A percentile compares a stretch with the other conserved stretches of the same genome.
phyloP scores from a whole-genome alignment of 2,329 filamentous ascomycete species.

The Penicillium sp. region DNA sequence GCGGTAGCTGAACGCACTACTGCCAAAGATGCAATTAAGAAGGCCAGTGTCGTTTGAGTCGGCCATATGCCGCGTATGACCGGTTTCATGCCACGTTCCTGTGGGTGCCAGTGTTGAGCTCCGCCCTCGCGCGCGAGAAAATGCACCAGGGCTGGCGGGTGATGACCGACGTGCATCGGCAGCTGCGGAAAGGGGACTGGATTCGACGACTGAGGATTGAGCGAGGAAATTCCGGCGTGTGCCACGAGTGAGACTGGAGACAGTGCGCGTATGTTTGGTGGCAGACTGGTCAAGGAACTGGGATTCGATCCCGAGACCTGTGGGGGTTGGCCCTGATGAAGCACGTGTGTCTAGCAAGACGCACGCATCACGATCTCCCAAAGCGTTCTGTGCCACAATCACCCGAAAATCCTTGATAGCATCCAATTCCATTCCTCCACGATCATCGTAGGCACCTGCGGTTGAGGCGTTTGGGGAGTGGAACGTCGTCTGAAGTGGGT shows the following conservation, averaged over 20 bases:
- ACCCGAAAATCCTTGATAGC: conserved; percentile 46
- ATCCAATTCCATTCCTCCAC: conserved; percentile 47
- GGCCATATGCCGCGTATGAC: conserved; percentile 38
- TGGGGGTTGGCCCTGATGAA: conserved; percentile 26
- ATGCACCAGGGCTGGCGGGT: conserved; percentile 37
- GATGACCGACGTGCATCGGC: conserved; percentile 34
- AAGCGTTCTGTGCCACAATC: conserved; percentile 49
- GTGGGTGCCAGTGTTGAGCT: conserved; percentile 46
- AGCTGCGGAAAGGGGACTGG: conserved; percentile 33
- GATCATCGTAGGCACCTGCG: conserved; percentile 47
- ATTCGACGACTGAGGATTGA: conserved; percentile 36
- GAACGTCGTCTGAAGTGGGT: conserved; percentile 41
- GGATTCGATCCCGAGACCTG: conserved; percentile 37
- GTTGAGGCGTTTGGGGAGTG: conserved; percentile 45
- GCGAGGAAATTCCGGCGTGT: conserved; percentile 34
- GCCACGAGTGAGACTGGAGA: conserved; percentile 38
- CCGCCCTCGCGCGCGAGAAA: conserved; percentile 43
- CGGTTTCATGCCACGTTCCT: conserved; percentile 32
- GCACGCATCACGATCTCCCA: conserved; percentile 48
- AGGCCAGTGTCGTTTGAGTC: conserved; percentile 53
- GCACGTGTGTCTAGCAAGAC: conserved; percentile 46
- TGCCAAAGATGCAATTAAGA: conserved; percentile 61
- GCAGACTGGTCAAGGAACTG: conserved; percentile 32
- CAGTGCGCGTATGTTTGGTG: conserved; percentile 36
- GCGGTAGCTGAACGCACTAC: conserved; percentile 55